These are phyloP conservation scores for Dendrobium nobile DNA, from an alignment of 106 monocot species.

Conservation along the genomic window DNA sequence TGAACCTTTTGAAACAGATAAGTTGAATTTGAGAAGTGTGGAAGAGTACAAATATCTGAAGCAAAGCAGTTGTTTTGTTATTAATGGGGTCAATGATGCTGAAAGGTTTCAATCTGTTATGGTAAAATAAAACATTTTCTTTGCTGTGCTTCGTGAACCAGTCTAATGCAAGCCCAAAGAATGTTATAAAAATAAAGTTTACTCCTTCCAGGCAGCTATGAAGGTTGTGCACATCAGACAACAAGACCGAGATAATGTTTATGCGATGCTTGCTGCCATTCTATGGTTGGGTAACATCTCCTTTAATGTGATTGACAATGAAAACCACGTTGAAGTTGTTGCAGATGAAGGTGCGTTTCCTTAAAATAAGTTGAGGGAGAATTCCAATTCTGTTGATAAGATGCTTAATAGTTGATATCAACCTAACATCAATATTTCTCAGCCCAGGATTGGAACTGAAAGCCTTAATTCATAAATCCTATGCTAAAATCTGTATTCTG, in stretches of 20 bases:
- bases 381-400: neutral
- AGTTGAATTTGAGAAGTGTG: conserved; percentile 73
- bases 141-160: neutral
- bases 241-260: conserved; percentile 78
- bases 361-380: neutral
- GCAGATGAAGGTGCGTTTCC: conserved; percentile 75
- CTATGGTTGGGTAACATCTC: conserved; percentile 92
- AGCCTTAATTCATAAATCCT: neutral
- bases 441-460: neutral
- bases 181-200: neutral
- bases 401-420: neutral
- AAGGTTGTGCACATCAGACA: conserved; percentile 79
- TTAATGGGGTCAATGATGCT: conserved; percentile 84
- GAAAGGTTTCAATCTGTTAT: conserved; percentile 70
- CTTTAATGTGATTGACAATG: conserved; percentile 81
- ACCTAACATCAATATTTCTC: neutral
- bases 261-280: conserved; percentile 87
- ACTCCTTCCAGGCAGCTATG: conserved; percentile 75
- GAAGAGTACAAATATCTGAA: conserved; percentile 80
- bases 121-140: conserved; percentile 30
- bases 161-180: neutral
- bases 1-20: conserved; percentile 42
- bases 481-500: neutral
- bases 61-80: conserved; percentile 74
- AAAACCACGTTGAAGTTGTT: conserved; percentile 88